Conservation (phyloP, 208 protist genomes). For the Trypanosoma brucei region DNA sequence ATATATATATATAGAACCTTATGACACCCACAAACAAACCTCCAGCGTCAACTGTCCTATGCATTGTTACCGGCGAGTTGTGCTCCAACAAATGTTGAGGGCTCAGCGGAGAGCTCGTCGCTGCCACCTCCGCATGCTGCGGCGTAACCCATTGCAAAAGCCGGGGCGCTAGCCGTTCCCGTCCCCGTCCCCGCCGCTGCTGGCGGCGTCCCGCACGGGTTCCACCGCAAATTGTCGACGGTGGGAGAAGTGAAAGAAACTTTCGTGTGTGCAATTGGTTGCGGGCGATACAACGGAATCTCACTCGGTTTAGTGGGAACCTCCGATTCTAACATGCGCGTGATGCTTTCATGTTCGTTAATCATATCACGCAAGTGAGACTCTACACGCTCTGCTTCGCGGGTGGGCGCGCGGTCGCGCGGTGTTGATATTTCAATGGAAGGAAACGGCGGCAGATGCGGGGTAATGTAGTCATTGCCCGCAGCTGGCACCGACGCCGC, state of each 20-base stretch:
- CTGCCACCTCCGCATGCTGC: not conserved
- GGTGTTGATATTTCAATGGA: not conserved
- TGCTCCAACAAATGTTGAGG: slow-evolving; percentile 32
- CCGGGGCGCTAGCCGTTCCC: too few species aligned
- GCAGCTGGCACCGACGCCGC: not conserved
- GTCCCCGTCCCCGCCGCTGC: not conserved
- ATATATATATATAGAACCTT: too few species aligned
- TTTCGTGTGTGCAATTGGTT: not conserved
- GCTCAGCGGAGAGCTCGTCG: slow-evolving; percentile 41
- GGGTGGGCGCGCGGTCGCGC: not conserved
- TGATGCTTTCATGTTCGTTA: slow-evolving; percentile 8
- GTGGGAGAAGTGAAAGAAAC: not conserved
- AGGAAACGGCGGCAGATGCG: not conserved
- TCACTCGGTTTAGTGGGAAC: not conserved
- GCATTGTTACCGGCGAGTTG: not conserved
- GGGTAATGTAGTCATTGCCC: not conserved
- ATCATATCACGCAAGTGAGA: slow-evolving; percentile 19
- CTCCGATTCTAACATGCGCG: slow-evolving; percentile 16
- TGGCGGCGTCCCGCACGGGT: not conserved
- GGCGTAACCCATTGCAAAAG: not conserved
- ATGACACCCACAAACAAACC: too few species aligned
- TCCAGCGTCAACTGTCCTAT: not conserved
- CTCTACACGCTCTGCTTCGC: not conserved
- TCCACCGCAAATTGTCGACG: not conserved
- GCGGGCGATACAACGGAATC: not conserved